phyloP scores from a whole-genome alignment of 208 protist genomes.

The Entamoeba dispar region DNA sequence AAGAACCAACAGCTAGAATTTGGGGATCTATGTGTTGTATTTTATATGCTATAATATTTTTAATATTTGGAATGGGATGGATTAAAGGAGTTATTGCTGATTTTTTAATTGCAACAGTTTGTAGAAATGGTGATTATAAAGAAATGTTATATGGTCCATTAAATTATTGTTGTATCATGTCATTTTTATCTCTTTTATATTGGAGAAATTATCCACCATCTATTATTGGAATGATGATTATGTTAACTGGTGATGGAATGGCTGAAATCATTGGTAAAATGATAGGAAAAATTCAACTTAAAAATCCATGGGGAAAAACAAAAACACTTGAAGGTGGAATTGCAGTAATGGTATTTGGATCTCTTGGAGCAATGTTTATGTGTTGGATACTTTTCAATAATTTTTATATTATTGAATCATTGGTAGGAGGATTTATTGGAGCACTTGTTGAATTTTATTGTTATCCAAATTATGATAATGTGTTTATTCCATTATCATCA shows the following conservation, averaged over 20 bases:
- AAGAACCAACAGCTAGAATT: neutral
- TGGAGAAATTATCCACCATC: neutral
- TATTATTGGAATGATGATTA: neutral
- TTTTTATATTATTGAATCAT: neutral
- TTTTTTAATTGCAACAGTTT: neutral
- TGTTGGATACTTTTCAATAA: neutral
- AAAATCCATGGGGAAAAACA: neutral
- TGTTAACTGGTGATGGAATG: neutral
- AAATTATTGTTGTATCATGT: too few relatives aligned
- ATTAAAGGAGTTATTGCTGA: neutral
- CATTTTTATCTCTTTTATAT: neutral
- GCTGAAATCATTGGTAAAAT: neutral
- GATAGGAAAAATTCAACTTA: neutral
- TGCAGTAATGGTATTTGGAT: neutral
- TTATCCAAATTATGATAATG: neutral
- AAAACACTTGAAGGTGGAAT: neutral
- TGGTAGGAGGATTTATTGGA: neutral
- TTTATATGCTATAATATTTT: neutral
- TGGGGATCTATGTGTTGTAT: neutral
- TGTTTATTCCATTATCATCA: neutral
- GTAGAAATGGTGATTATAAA: neutral
- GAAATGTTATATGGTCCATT: neutral
- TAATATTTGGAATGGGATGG: neutral
- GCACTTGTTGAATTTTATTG: neutral
- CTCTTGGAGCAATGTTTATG: neutral